Conservation (phyloP, 306 rosid genomes). For the Ziziphus jujuba region DNA sequence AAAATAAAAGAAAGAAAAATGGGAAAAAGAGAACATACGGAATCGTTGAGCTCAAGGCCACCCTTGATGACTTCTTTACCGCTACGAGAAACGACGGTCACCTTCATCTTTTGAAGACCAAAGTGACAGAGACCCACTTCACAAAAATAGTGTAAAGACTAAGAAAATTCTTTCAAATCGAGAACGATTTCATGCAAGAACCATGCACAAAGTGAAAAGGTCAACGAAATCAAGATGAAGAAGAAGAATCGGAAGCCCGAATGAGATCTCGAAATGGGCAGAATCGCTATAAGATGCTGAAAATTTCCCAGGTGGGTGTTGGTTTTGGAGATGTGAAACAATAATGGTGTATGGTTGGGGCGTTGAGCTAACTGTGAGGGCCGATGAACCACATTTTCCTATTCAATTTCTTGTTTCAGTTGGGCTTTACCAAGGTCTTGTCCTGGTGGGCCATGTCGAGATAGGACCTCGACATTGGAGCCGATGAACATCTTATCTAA, state of each 20-base stretch:
- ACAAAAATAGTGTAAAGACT: constrained; percentile 21
- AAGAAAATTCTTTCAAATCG: constrained; percentile 12
- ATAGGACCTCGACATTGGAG: too few relatives aligned
- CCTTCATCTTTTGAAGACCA: constrained; percentile 62
- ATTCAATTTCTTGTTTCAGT: neutral
- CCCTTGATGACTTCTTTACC: constrained; percentile 83
- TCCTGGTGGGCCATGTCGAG: constrained; percentile 14
- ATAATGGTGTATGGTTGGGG: constrained; percentile 66
- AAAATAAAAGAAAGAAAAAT: neutral
- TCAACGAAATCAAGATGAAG: neutral
- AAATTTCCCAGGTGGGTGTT: constrained; percentile 18
- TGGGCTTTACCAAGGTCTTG: constrained; percentile 2
- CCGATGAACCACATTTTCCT: constrained; percentile 25
- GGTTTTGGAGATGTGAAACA: constrained; percentile 31
- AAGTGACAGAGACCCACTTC: constrained; percentile 29
- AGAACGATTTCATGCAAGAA: constrained; percentile 29
- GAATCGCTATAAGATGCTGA: neutral
- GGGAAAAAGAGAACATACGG: constrained; percentile 47
- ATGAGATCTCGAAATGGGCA: constrained; percentile 16
- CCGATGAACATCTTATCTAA: too few relatives aligned
- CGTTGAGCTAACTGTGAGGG: constrained; percentile 53
- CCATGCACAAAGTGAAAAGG: constrained; percentile 18
- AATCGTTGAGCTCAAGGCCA: constrained; percentile 70
- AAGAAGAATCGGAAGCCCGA: constrained; percentile 8
- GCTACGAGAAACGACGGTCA: constrained; percentile 70